Base-by-base conservation (phyloP, 441 rosid species). In the Gossypium davidsonii region DNA sequence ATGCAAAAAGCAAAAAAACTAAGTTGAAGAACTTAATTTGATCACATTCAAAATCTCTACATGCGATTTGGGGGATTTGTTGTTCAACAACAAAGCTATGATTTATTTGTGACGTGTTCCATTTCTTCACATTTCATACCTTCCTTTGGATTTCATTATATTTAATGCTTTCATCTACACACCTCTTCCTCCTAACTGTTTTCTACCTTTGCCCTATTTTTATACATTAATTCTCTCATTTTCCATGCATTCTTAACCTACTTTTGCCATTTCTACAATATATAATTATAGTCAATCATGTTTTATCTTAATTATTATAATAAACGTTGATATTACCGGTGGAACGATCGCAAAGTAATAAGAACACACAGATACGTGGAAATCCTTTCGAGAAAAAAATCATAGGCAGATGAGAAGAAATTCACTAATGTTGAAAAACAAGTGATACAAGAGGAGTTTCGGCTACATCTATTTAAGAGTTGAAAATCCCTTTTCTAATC, bases 101-200 rank as follows among this genome's bases (percentile, higher is more conserved):
- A 53, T 67, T 75, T 65, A 4, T 14, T 75, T 72, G 31, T 73
- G 81, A 82, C 73, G 79, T 70, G 81, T 69, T 56, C 11, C 37
- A 64, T 70, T 37, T 59, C 64, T 59, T 25, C 12, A 12, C 17
- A 23, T 12, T 58, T 31, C 31, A 26, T 14, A 28, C 61, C 12
- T 11, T 14, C 34, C 59, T 55, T 20, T 20, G 25, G 59, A 55
- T 20, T 55, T 57, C 17, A 5, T 12, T 15, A 58, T 23, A 57
- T 57, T 58, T 3, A 23, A 12, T 58, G 62, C 62, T 58, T 23
- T 23, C n/a, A 58, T 6, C 37, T 58, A 6, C 25, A 57, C 25
- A 7, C 6, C 61, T 10, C 61, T 28, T 57, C 31, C 61, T 28
- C 61, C 61, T 21, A 57, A 57, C 61, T 10, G 34, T 57, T 23